Evolutionary conservation across 2,329 filamentous ascomycete genomes (phyloP).

Genomic region (Orbilia oligospora): DNA sequence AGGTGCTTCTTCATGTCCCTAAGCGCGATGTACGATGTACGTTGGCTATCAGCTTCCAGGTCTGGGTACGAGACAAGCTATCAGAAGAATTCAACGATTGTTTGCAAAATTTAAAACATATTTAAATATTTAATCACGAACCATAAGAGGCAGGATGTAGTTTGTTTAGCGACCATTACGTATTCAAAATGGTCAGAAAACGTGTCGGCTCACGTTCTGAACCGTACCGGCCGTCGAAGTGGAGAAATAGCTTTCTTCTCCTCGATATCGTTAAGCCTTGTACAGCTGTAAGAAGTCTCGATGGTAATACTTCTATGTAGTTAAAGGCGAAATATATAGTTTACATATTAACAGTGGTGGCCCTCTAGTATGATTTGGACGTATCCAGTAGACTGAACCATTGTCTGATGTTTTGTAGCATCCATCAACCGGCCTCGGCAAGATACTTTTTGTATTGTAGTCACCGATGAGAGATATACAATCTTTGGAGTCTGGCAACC

Average conservation of each 20-base stretch:
- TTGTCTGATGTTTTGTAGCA: constrained; percentile 3
- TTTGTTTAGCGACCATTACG: constrained; percentile 6
- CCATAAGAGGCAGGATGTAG: neutral
- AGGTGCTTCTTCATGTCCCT: constrained; percentile 4
- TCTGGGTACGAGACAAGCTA: too few relatives aligned
- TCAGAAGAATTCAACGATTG: constrained; percentile 8
- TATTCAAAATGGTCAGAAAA: constrained; percentile 11
- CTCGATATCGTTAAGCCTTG: constrained; percentile 27
- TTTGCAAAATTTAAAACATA: too few relatives aligned
- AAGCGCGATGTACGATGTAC: constrained; percentile 24
- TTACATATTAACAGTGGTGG: constrained; percentile 26
- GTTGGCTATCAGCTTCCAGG: too few relatives aligned
- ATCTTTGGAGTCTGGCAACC: constrained; percentile 16
- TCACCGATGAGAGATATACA: constrained; percentile 19
- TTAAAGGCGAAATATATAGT: constrained; percentile 35
- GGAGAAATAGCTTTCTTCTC: neutral
- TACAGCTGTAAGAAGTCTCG: constrained; percentile 17
- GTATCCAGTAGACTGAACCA: constrained; percentile 31
- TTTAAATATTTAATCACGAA: constrained; percentile 10
- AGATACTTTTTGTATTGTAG: neutral
- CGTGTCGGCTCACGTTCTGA: neutral
- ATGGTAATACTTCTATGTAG: constrained; percentile 30
- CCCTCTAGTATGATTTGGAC: constrained; percentile 27
- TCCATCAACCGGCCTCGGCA: neutral
- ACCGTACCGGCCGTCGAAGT: neutral